Percentiles rank a stretch among this genome's conserved stretches.
Evolutionary conservation across 2,329 filamentous ascomycete species (phyloP).

Genomic region (Sporothrix sp.): DNA sequence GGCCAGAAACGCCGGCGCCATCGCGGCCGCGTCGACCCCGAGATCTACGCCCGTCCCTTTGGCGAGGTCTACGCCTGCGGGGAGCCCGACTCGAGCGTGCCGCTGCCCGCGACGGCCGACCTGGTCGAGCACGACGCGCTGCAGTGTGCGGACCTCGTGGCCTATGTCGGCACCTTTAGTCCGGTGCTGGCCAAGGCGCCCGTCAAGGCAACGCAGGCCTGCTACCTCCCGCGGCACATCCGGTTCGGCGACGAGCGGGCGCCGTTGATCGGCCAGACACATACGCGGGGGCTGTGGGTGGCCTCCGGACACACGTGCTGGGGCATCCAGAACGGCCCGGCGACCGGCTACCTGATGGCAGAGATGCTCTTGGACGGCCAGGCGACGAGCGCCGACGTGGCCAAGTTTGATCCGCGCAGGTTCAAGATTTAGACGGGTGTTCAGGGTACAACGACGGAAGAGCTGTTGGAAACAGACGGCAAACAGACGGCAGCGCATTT

Average conservation of each 20-base stretch:
- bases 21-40: conserved; percentile 63
- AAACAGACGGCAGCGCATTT: not conserved
- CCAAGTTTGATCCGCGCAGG: conserved; percentile 56
- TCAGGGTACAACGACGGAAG: not conserved
- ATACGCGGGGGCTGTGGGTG: conserved; percentile 63
- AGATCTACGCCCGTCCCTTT: conserved; percentile 87
- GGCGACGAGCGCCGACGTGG: conserved; percentile 57
- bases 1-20: conserved; percentile 44
- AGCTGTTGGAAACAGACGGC: not conserved
- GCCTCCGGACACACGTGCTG: conserved; percentile 93
- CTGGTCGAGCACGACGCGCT: conserved; percentile 64
- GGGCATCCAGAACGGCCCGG: conserved; percentile 95
- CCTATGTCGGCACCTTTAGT: conserved; percentile 61
- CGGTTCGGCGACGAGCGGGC: conserved; percentile 49
- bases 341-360: conserved; percentile 70
- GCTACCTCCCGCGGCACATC: conserved; percentile 77
- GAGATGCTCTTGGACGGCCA: conserved; percentile 68
- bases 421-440: conserved; percentile 39
- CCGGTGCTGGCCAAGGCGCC: conserved; percentile 57
- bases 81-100: conserved; percentile 67
- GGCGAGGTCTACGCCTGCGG: conserved; percentile 89
- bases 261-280: conserved; percentile 69
- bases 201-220: conserved; percentile 72
- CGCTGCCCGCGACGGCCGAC: conserved; percentile 66
- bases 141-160: conserved; percentile 75